Evolutionary conservation across 345 rosid species (phyloP), one percentile per base, ranked within the genome.

Genomic region (Eucalyptus victrix): DNA sequence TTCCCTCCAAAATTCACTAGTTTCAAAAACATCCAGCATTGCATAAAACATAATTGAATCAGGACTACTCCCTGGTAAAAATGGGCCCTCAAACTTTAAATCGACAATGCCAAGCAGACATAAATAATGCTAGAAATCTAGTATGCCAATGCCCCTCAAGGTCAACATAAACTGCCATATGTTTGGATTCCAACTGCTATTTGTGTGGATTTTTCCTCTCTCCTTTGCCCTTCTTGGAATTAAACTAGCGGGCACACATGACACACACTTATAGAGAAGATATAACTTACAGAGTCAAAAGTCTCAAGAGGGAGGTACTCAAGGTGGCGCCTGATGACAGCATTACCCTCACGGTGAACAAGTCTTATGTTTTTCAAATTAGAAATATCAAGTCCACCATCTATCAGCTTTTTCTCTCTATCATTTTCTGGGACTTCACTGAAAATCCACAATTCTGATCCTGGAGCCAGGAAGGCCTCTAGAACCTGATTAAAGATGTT

Each of bases 391-490:
- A 97, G 95, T 89, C 98, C 99, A 49, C 97, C 97, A 88, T 95
- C 98, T 86, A 91, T 92, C 90, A 96, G 92, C 92, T 96, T 97
- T 87, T 88, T 94, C 91, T 97, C 98, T 94, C 99, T 95, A 91
- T 95, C 97, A 86, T 93, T 92, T 90, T 94, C 96, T 62, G 97
- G 96, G 87, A 97, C 98, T 90, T 96, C 99, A 76, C 97, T 97
- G 92, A 97, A 95, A 95, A 97, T 96, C 98, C 99, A 97, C 88
- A 97, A 92, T 92, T 97, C 98, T 44, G 99, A 97, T 91, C 97
- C 98, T 45, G 97, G 97, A 42, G 98, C 96, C 58, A 97, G 95
- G 88, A 95, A 93, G 88, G 98, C 98, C 93, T 96, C 98, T 81
- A 96, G 92, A 86, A 97, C 99, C 99, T 96, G 92, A 53, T 89